These are phyloP conservation scores for Vitis hybrid DNA, from an alignment of 177 flowering plant species.

Conservation along the genomic window DNA sequence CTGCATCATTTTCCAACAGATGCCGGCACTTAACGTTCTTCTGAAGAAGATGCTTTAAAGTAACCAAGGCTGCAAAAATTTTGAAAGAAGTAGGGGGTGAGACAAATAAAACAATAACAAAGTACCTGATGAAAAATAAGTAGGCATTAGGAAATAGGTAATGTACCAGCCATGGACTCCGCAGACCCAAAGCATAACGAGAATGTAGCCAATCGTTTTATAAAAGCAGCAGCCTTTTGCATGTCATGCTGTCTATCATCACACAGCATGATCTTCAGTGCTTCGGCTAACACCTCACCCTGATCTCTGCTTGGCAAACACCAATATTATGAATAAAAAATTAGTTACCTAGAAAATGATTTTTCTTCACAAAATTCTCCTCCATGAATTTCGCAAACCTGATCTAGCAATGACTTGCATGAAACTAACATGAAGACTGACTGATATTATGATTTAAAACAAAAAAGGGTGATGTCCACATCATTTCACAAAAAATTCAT, in stretches of 20 bases:
- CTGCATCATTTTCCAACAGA: slow-evolving; percentile 89
- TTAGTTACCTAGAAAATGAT: neutral
- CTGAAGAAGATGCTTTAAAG: slow-evolving; percentile 77
- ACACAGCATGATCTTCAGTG: slow-evolving; percentile 85
- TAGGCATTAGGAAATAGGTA: neutral
- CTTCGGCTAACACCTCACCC: slow-evolving; percentile 89
- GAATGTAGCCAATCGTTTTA: slow-evolving; percentile 88
- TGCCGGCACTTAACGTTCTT: slow-evolving; percentile 86
- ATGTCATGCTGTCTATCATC: slow-evolving; percentile 96
- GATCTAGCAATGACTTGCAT: too few relatives aligned
- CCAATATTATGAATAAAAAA: neutral
- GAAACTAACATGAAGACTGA: too few relatives aligned
- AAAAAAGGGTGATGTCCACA: too few relatives aligned
- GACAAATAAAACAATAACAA: neutral
- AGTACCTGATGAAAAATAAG: neutral
- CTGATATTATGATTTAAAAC: too few relatives aligned
- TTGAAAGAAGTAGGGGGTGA: neutral
- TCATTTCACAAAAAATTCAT: too few relatives aligned
- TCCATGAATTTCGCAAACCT: too few relatives aligned
- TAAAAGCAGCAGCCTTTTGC: slow-evolving; percentile 94
- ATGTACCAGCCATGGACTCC: slow-evolving; percentile 90
- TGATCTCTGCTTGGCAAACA: slow-evolving; percentile 43
- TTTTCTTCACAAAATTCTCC: too few relatives aligned
- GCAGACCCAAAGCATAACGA: slow-evolving; percentile 82
- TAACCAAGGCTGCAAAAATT: slow-evolving; percentile 69